These are phyloP conservation scores for Quercus phellos DNA, from an alignment of 331 rosid genomes.

Conservation along the genomic window DNA sequence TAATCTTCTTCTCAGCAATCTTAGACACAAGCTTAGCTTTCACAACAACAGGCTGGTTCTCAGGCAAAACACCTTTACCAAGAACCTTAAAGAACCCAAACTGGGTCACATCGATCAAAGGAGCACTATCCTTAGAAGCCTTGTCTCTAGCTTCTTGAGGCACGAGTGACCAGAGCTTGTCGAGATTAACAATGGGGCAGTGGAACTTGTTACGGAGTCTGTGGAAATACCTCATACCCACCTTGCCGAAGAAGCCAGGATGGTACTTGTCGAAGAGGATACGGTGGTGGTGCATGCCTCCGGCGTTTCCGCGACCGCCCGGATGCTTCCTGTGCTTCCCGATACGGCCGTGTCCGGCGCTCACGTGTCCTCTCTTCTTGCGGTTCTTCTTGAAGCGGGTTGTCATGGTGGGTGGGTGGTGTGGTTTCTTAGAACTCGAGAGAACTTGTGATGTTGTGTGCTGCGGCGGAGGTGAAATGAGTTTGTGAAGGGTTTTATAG, in stretches of 20 bases:
- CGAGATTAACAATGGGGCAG: slow-evolving; percentile 50
- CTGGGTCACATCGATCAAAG: slow-evolving; percentile 45
- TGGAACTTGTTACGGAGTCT: slow-evolving; percentile 51
- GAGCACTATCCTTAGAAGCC: slow-evolving; percentile 36
- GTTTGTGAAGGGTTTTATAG: no score
- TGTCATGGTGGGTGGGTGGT: slow-evolving; percentile 24
- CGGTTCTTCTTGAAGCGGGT: slow-evolving; percentile 59
- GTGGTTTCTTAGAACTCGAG: no score
- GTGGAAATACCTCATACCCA: slow-evolving; percentile 63
- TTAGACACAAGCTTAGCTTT: slow-evolving; percentile 54
- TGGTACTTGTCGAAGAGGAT: slow-evolving; percentile 66
- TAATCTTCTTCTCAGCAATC: slow-evolving; percentile 60
- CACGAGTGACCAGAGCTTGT: slow-evolving; percentile 52
- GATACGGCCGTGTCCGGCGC: slow-evolving; percentile 66
- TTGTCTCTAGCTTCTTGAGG: slow-evolving; percentile 47
- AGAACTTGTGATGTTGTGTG: slow-evolving; percentile 27
- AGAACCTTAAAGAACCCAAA: slow-evolving; percentile 51
- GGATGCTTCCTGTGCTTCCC: slow-evolving; percentile 62
- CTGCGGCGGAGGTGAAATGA: no score
- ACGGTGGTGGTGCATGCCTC: slow-evolving; percentile 66
- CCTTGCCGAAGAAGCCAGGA: slow-evolving; percentile 58
- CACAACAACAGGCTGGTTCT: slow-evolving; percentile 42
- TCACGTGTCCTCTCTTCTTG: slow-evolving; percentile 63
- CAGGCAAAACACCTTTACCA: slow-evolving; percentile 51
- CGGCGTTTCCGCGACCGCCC: slow-evolving; percentile 59